Evolutionary conservation across 2,329 filamentous ascomycete genomes (phyloP), one percentile per base, ranked within the genome.

Genomic region (Septoria linicola): DNA sequence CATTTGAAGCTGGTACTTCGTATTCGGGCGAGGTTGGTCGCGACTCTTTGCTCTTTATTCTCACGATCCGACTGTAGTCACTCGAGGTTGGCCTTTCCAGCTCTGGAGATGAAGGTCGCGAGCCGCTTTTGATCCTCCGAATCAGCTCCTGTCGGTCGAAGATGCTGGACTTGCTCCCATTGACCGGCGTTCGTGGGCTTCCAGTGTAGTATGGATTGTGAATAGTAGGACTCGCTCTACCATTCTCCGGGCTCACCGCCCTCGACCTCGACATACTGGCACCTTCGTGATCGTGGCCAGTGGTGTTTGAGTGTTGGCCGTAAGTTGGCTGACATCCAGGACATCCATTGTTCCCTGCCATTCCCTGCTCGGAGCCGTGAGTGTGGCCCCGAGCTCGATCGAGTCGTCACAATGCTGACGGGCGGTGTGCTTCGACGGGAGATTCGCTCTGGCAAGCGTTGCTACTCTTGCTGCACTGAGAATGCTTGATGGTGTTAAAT

Each of bases 121-220:
- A 65, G 5, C 61, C 62, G 44, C 58, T 82, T 73, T 96, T 96
- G 59, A 96, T 78, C 58, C 85, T 80, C 70, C 90, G 82, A 51
- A 97, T 96, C 62, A 96, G 75, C 69, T 91, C 86, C 51, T 83
- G 82, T 58, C 91, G 80, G 67, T 89, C 83, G 40, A 73, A 63
- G 35, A 67, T 57, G 25, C 53, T 53, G 25, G 54, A 41, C 43
- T 58, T 67, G 49, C 59, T 65, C 20, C 49, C 56, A 31, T 63
- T 61, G 30, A 51, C 61, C 14, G 65, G 65, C 23, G 66, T 67
- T 4, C 63, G 57, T 6, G 63, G 62, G 21, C 63, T 55, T 19
- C 67, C 64, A 17, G 68, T 68, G 53, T 67, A 69, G 55, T 66
- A 70, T 6, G 67, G 68, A 46, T 70, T 70, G 64, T 60, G 68